Evolutionary conservation across 768 basidiomycete species (phyloP), one percentile per base, ranked within the genome.

Genomic region (Hortiboletus flavorubellus): DNA sequence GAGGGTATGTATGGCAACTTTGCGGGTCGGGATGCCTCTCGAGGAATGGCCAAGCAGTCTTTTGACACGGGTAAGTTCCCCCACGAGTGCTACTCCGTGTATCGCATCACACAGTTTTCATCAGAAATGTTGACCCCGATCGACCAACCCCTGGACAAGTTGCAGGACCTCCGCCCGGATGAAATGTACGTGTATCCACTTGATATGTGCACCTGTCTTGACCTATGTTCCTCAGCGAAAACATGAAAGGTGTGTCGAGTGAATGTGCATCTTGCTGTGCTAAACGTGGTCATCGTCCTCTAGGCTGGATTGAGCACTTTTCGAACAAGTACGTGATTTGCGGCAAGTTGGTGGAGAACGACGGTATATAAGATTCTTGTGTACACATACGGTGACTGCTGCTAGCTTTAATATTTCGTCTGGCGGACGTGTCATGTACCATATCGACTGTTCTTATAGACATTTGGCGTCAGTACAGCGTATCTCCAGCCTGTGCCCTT

Each of bases 1-100:
- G 96, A 86, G 64, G 96, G 95, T 0, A 92, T 94, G 82, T 98
- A 98, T 67, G 94, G 93, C 31, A 96, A 95, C 72, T 98, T 99
- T 76, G 95, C 97, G 3, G 97, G 96, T 6, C 75, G 95, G 46
- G 96, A 99, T 73, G 96, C 96, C 2, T 95, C 92, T 15, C 78
- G 95, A 37, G 95, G 96, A 5, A 95, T 98, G 91, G 96, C 96
- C 8, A 97, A 95, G 73, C 95, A 98, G 73, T 96, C 93, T 3
- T 98, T 97, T 61, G 95, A 95, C 48, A 31, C 76, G n/a, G 92
- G 94, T 92, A 64, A 49, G 87, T 66, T 8, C 7, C 40, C n/a
- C 21, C 21, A 14, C 4, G 29, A 29, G 40, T 49, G 16, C 23
- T n/a, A 23, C 40, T 5, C 26, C 11, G 7, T 35, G 31, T 35